Evolutionary conservation across 495 filamentous ascomycete species (phyloP), one percentile per base, ranked within the genome.

Genomic region (Neurospora pannonica): DNA sequence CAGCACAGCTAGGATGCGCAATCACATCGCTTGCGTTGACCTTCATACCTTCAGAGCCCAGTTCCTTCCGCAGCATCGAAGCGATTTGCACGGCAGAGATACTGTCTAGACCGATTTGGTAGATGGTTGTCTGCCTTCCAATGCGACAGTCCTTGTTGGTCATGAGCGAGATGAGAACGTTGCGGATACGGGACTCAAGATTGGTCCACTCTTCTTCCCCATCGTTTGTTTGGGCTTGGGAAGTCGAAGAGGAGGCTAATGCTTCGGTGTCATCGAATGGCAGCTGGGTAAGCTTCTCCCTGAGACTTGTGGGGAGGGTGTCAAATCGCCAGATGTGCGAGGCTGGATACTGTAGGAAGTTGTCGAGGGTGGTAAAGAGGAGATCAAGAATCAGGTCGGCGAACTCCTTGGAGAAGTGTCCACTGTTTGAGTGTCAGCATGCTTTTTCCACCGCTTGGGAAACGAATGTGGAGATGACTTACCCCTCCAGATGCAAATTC

Each of bases 51-150:
- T 86, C 78, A 4, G 13, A 9, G 6, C 3, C 15, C 0, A 67
- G 54, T 0, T 67, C 54, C 67, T 88, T 86, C 37, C 90, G 89
- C 24, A 94, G 87, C 67, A 87, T 78, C 21, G 88, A 85, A 4
- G 92, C 92, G 40, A 95, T 85, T 73, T 94, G 91, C 73, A 97
- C 94, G 0, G 94, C 92, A 43, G 89, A 92, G 75, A 98, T 93
- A 72, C 93, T 97, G 81, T 98, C 95, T 60, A 97, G 84, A 3
- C 95, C 95, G 36, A 97, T 88, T 75, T 90, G 89, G 78, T 95
- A 97, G 34, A 97, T 93, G 36, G 90, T 92, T 1, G 89, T 88
- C 8, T 82, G 77, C 17, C 86, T 86, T 3, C 80, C 78, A 36
- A 98, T 92, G 24, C 86, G 84, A 4, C 87, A 80, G 13, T 84